A percentile compares a stretch with the other conserved stretches of the same genome.
phyloP scores from a whole-genome alignment of 805 yeast species.

The Starmerella tilneyi region DNA sequence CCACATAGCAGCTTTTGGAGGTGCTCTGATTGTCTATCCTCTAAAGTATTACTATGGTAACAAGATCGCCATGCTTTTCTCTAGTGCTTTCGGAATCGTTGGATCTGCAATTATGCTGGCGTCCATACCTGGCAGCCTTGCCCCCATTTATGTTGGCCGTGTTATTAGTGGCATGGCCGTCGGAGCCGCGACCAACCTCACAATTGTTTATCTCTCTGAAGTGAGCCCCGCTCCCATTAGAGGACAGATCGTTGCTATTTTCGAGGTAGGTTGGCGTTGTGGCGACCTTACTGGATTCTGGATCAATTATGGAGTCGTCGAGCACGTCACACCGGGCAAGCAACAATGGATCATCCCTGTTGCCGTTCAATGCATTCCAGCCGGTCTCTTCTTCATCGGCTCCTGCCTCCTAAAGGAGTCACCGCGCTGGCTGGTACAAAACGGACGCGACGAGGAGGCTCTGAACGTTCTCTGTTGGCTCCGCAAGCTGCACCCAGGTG shows the following conservation, averaged over 20 bases:
- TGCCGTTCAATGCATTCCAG: constrained; percentile 42
- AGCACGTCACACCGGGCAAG: constrained; percentile 6
- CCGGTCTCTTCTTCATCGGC: constrained; percentile 38
- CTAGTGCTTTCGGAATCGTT: constrained; percentile 8
- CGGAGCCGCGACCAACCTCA: constrained; percentile 12
- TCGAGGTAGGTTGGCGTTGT: constrained; percentile 14
- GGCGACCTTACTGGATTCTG: constrained; percentile 16
- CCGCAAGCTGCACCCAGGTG: constrained; percentile 12
- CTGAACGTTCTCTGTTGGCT: constrained; percentile 9
- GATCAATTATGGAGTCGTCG: constrained; percentile 14
- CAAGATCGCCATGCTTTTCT: constrained; percentile 5
- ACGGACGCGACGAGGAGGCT: constrained; percentile 14
- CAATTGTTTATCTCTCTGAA: constrained; percentile 12
- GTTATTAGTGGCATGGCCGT: constrained; percentile 14
- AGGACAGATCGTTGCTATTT: constrained; percentile 14
- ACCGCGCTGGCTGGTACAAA: constrained; percentile 36
- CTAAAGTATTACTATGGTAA: constrained; percentile 11
- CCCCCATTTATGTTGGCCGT: constrained; percentile 11
- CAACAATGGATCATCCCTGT: constrained; percentile 9
- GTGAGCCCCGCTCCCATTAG: constrained; percentile 13
- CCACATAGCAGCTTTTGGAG: constrained; percentile 16
- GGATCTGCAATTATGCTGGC: constrained; percentile 15
- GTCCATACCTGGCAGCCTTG: constrained; percentile 7
- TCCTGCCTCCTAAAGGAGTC: constrained; percentile 34
- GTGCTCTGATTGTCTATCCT: constrained; percentile 11